A percentile compares a stretch with the other conserved stretches of the same genome.
Evolutionary conservation across 352 stramenopile species (phyloP).

Genomic region (Phytophthora hibernalis): DNA sequence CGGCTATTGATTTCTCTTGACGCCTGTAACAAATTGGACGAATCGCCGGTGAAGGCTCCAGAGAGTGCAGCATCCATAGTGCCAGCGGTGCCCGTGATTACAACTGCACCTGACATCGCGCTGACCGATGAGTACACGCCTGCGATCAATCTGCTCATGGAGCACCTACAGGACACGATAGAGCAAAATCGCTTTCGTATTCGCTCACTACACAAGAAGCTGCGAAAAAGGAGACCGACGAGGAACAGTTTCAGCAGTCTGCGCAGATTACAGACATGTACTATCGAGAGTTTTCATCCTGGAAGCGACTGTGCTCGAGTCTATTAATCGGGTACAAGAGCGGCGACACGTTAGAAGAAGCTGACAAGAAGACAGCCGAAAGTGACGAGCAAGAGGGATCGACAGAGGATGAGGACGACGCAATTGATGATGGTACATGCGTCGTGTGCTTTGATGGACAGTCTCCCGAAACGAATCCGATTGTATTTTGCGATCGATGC

Average conservation of each 20-base stretch:
- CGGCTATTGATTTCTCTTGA: constrained; percentile 71
- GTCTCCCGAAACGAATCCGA: constrained; percentile 88
- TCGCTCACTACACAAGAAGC: constrained; percentile 56
- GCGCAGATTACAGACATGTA: constrained; percentile 65
- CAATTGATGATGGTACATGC: constrained; percentile 86
- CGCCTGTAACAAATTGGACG: constrained; percentile 32
- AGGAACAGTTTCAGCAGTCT: constrained; percentile 34
- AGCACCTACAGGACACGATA: constrained; percentile 79
- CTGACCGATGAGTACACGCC: constrained; percentile 74
- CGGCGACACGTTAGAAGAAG: constrained; percentile 7
- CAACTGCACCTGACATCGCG: constrained; percentile 1
- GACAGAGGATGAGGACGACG: constrained; percentile 51
- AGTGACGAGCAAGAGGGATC: constrained; percentile 30
- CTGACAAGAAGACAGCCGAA: constrained; percentile 21
- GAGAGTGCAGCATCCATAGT: constrained; percentile 10
- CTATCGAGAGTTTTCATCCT: constrained; percentile 78
- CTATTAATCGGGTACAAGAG: constrained; percentile 66
- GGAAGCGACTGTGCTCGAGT: constrained; percentile 79
- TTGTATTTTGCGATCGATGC: constrained; percentile 92
- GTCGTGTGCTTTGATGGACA: constrained; percentile 91
- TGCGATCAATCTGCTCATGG: constrained; percentile 77
- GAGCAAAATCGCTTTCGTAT: constrained; percentile 74
- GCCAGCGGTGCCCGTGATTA: not conserved
- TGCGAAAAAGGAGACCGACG: constrained; percentile 44
- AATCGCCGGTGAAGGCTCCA: not conserved